Conservation (phyloP, 345 rosid genomes). For the Boechera divaricarpa region DNA sequence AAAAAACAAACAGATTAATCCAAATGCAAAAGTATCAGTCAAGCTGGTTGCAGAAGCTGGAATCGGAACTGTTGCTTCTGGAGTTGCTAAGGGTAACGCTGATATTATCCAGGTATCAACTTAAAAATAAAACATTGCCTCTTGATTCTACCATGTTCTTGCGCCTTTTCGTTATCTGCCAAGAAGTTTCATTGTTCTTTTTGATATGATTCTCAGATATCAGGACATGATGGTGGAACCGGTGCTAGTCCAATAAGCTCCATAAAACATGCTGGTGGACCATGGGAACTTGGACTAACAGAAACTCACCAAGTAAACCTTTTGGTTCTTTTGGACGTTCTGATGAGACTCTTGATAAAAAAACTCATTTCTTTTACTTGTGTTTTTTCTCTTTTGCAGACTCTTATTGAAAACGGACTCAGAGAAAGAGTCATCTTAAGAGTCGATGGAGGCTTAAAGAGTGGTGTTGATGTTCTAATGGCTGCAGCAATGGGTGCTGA, state of each 20-base stretch:
- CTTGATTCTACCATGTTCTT: slow-evolving; percentile 5
- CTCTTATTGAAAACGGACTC: slow-evolving; percentile 89
- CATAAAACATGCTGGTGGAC: slow-evolving; percentile 99
- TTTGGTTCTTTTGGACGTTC: slow-evolving; percentile 4
- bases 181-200: slow-evolving; percentile 9
- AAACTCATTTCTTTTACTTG: slow-evolving; percentile 26
- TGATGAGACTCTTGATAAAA: slow-evolving; percentile 10
- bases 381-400: slow-evolving; percentile 56
- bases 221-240: slow-evolving; percentile 99
- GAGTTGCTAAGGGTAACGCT: slow-evolving; percentile 99
- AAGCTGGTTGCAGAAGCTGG: slow-evolving; percentile 99
- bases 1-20: slow-evolving; percentile 77
- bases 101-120: slow-evolving; percentile 86
- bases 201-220: slow-evolving; percentile 62
- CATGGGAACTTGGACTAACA: slow-evolving; percentile 97
- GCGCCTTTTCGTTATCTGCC: not conserved
- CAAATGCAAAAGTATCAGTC: slow-evolving; percentile 96
- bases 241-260: slow-evolving; percentile 99
- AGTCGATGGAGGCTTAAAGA: slow-evolving; percentile 96
- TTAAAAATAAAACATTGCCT: not conserved
- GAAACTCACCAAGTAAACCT: slow-evolving; percentile 88
- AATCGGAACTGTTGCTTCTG: slow-evolving; percentile 98
- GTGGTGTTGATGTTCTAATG: slow-evolving; percentile 97
- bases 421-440: slow-evolving; percentile 97
- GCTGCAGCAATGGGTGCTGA: slow-evolving; percentile 99